Evolutionary conservation across 2,329 filamentous ascomycete genomes (phyloP).

Genomic region (Arthroderma sp.): DNA sequence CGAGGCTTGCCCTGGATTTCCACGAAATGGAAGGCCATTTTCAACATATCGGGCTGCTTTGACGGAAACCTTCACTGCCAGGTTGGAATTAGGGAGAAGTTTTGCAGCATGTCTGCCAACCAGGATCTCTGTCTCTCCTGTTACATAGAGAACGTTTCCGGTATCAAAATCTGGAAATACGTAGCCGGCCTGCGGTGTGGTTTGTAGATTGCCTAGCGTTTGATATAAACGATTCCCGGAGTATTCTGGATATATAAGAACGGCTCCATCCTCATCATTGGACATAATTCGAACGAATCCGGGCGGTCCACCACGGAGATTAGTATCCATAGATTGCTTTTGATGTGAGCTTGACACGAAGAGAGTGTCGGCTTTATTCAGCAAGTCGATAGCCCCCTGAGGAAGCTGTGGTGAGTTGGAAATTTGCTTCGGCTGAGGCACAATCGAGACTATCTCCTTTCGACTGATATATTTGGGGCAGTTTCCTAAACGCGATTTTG

Average conservation of each 20-base stretch:
- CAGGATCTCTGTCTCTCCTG: slow-evolving; percentile 55
- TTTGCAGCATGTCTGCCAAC: slow-evolving; percentile 48
- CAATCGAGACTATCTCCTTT: slow-evolving; percentile 47
- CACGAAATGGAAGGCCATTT: slow-evolving; percentile 55
- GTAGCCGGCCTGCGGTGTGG: slow-evolving; percentile 55
- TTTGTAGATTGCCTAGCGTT: slow-evolving; percentile 61
- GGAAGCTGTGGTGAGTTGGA: slow-evolving; percentile 38
- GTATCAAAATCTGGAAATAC: slow-evolving; percentile 62
- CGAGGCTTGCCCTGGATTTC: slow-evolving; percentile 44
- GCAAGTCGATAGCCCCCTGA: slow-evolving; percentile 42
- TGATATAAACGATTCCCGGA: slow-evolving; percentile 77
- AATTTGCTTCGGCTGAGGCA: slow-evolving; percentile 41
- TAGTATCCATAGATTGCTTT: slow-evolving; percentile 62
- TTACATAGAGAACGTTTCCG: slow-evolving; percentile 61
- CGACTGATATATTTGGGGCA: slow-evolving; percentile 80
- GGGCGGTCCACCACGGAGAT: slow-evolving; percentile 60
- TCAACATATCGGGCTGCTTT: slow-evolving; percentile 49
- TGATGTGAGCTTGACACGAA: slow-evolving; percentile 60
- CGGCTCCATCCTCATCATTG: slow-evolving; percentile 34
- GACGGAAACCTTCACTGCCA: slow-evolving; percentile 57
- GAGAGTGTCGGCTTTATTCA: slow-evolving; percentile 57
- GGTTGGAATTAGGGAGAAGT: slow-evolving; percentile 54
- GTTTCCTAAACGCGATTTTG: slow-evolving; percentile 42
- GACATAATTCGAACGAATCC: slow-evolving; percentile 61
- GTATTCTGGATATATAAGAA: slow-evolving; percentile 68